Evolutionary conservation across 2,329 filamentous ascomycete genomes (phyloP).

Genomic region (Aspergillus sp.): DNA sequence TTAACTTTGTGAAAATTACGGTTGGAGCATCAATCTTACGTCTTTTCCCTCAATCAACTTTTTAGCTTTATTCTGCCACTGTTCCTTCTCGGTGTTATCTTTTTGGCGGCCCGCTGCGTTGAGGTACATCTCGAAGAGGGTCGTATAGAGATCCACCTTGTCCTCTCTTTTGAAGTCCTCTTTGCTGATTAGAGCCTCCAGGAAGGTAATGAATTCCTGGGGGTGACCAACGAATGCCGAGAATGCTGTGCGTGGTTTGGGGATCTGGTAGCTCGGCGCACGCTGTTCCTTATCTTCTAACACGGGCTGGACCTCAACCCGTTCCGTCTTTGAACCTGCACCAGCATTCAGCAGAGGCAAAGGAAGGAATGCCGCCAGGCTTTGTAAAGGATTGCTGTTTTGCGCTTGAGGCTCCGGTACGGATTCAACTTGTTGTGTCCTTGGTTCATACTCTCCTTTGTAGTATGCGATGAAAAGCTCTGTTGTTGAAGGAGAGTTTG

Average conservation of each 20-base stretch:
- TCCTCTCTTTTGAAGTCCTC: constrained; percentile 70
- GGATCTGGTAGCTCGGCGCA: constrained; percentile 67
- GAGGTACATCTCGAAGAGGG: constrained; percentile 96
- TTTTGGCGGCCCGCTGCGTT: constrained; percentile 79
- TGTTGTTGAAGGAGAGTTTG: constrained; percentile 80
- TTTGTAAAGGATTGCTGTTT: constrained; percentile 76
- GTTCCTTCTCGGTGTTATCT: constrained; percentile 63
- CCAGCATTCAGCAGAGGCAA: constrained; percentile 78
- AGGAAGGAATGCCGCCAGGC: constrained; percentile 78
- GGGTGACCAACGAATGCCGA: constrained; percentile 95
- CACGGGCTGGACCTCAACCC: constrained; percentile 27
- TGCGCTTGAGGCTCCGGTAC: constrained; percentile 47
- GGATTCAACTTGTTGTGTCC: constrained; percentile 59
- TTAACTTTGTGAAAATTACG: background rate
- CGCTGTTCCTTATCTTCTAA: constrained; percentile 36
- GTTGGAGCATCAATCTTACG: constrained; percentile 38
- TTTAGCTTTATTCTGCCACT: constrained; percentile 91
- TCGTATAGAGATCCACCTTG: constrained; percentile 85
- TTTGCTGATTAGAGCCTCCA: constrained; percentile 81
- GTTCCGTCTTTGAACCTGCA: constrained; percentile 41
- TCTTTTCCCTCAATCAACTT: constrained; percentile 78
- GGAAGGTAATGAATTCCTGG: constrained; percentile 85
- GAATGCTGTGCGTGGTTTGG: constrained; percentile 84
- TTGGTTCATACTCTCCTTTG: constrained; percentile 74
- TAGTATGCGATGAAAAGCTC: constrained; percentile 94